phyloP scores from a whole-genome alignment of 2,329 filamentous ascomycete species.

The Beauveria scarabaeidicola region DNA sequence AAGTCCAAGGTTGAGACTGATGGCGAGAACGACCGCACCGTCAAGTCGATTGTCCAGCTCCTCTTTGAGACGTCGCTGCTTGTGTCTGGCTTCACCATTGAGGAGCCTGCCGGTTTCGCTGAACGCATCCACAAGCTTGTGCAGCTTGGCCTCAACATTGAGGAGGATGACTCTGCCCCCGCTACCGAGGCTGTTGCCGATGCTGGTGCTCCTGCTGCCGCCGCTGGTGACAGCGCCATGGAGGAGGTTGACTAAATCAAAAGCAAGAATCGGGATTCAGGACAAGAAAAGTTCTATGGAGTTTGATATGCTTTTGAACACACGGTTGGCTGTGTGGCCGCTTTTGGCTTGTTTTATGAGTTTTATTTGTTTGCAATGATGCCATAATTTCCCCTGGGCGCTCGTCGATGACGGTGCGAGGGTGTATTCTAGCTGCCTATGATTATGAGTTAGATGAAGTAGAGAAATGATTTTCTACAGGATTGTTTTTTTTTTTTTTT shows the following conservation, averaged over 20 bases:
- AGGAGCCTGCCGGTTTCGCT: conserved; percentile 94
- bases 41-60: conserved; percentile 98
- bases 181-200: conserved; percentile 43
- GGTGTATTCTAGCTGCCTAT: conserved; percentile 35
- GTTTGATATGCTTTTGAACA: conserved; percentile 26
- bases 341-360: conserved; percentile 23
- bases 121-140: conserved; percentile 99
- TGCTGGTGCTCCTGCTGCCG: conserved; percentile 49
- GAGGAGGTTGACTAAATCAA: conserved; percentile 92
- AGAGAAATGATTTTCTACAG: conserved; percentile 19
- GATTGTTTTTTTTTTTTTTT: too few species aligned
- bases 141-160: conserved; percentile 92
- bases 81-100: conserved; percentile 98
- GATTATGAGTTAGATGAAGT: conserved; percentile 33
- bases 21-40: conserved; percentile 95
- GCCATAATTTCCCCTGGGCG: conserved; percentile 27
- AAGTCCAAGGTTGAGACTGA: conserved; percentile 98
- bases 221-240: conserved; percentile 88
- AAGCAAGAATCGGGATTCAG: conserved; percentile 26
- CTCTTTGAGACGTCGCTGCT: conserved; percentile 98
- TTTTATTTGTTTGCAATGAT: conserved; percentile 25
- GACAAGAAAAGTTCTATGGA: conserved; percentile 32
- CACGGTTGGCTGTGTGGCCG: conserved; percentile 19
- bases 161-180: conserved; percentile 74
- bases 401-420: conserved; percentile 17